Evolutionary conservation across 768 basidiomycete species (phyloP).

Genomic region (Boletellus ananiceps): DNA sequence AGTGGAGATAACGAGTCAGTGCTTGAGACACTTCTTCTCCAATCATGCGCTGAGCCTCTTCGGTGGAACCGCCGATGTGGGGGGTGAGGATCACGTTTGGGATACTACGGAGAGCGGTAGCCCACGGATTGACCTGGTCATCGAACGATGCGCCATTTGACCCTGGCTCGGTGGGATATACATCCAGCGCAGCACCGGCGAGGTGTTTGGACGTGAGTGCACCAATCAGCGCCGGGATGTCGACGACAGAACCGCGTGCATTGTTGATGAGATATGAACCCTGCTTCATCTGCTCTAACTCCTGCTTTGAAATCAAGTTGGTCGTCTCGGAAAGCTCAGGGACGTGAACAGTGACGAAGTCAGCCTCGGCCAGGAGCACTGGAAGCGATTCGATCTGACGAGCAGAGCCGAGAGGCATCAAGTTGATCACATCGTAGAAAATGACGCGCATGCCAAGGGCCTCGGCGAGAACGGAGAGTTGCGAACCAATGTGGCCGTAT

Average conservation of each 20-base stretch:
- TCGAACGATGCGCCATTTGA: constrained; percentile 89
- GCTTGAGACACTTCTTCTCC: constrained; percentile 90
- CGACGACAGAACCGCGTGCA: constrained; percentile 91
- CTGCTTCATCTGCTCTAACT: constrained; percentile 89
- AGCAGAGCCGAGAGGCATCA: constrained; percentile 96
- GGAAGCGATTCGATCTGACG: constrained; percentile 81
- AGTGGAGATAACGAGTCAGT: constrained; percentile 84
- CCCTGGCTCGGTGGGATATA: constrained; percentile 91
- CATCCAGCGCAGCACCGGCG: constrained; percentile 86
- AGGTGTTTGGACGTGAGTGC: constrained; percentile 83
- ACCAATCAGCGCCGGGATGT: constrained; percentile 84
- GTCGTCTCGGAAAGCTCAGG: constrained; percentile 95
- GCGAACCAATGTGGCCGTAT: constrained; percentile 97
- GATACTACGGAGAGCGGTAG: constrained; percentile 64
- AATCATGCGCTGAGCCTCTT: constrained; percentile 97
- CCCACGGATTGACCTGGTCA: constrained; percentile 84
- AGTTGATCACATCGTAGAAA: constrained; percentile 91
- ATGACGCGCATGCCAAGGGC: constrained; percentile 93
- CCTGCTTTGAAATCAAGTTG: constrained; percentile 78
- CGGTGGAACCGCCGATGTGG: constrained; percentile 98
- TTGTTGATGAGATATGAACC: constrained; percentile 98
- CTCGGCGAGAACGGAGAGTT: constrained; percentile 95
- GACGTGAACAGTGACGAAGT: constrained; percentile 95
- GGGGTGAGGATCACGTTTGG: constrained; percentile 96
- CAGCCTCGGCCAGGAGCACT: constrained; percentile 69